A percentile compares a stretch with the other conserved stretches of the same genome.
Conservation (phyloP, 2,329 filamentous ascomycete genomes). For the Blumeria graminis region DNA sequence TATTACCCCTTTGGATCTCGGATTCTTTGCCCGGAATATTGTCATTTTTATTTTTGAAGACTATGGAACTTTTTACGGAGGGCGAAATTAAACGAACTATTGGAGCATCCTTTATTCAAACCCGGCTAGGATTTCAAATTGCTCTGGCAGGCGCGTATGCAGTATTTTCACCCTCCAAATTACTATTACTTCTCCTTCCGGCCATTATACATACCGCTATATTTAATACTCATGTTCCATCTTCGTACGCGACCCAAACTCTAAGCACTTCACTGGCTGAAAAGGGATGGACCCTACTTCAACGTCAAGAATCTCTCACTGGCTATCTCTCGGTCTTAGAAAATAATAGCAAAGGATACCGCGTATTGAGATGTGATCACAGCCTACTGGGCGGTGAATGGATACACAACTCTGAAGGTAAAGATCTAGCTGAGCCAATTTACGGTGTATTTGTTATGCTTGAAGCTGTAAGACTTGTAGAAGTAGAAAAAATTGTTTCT, state of each 20-base stretch:
- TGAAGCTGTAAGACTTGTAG: constrained; percentile 65
- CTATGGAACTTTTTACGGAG: constrained; percentile 16
- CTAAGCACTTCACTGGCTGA: constrained; percentile 41
- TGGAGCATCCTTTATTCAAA: constrained; percentile 38
- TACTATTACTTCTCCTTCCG: constrained; percentile 42
- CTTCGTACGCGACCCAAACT: constrained; percentile 29
- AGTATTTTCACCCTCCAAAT: constrained; percentile 40
- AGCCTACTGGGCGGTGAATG: constrained; percentile 85
- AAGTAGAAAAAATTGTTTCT: constrained; percentile 26
- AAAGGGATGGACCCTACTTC: constrained; percentile 51
- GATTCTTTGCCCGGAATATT: constrained; percentile 41
- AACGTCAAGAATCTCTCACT: constrained; percentile 64
- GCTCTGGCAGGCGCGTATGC: constrained; percentile 40
- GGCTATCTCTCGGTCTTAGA: constrained; percentile 86
- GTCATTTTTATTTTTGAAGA: constrained; percentile 39
- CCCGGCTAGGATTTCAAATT: constrained; percentile 48
- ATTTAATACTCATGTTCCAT: constrained; percentile 50
- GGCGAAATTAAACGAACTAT: constrained; percentile 24
- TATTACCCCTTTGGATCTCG: constrained; percentile 26
- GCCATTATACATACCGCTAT: constrained; percentile 47
- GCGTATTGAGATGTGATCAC: constrained; percentile 79
- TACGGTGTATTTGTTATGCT: constrained; percentile 94
- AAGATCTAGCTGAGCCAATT: constrained; percentile 66
- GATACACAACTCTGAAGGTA: constrained; percentile 34
- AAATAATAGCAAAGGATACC: constrained; percentile 42